Percentiles rank a stretch among this genome's conserved stretches.
These are phyloP conservation scores for Musa beccarii DNA, from an alignment of 176 grass and related monocot genomes.

Conservation along the genomic window DNA sequence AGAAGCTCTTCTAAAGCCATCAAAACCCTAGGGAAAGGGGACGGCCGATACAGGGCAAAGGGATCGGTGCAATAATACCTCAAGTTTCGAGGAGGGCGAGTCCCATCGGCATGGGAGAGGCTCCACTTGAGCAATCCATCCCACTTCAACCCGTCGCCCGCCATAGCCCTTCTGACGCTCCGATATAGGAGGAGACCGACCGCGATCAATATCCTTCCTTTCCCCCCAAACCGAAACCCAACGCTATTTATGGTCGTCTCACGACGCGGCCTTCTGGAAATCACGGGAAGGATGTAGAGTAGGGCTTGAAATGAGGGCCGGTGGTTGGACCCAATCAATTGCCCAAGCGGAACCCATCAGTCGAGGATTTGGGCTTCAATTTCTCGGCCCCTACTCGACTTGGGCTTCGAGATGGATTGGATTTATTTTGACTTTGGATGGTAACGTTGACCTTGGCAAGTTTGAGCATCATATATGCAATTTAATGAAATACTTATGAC, in stretches of 20 bases:
- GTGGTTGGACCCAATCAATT: too few relatives aligned
- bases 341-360: too few relatives aligned
- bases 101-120: conserved; percentile 64
- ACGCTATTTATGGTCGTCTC: background rate
- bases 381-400: too few relatives aligned
- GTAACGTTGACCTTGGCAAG: too few relatives aligned
- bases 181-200: background rate
- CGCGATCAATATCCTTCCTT: background rate
- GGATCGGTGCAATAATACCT: background rate
- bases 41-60: background rate
- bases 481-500: too few relatives aligned
- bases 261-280: background rate
- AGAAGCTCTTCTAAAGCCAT: conserved; percentile 3
- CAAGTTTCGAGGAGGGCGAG: conserved; percentile 27
- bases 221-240: background rate
- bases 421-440: too few relatives aligned
- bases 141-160: conserved; percentile 48
- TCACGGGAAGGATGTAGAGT: background rate
- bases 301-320: background rate
- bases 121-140: conserved; percentile 76
- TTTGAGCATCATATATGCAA: too few relatives aligned
- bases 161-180: background rate
- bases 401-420: too few relatives aligned
- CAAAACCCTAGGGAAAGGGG: background rate
- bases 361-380: too few relatives aligned